A percentile compares a stretch with the other conserved stretches of the same genome.
phyloP scores from a whole-genome alignment of 768 basidiomycete genomes.

The Auriscalpium microsporum region DNA sequence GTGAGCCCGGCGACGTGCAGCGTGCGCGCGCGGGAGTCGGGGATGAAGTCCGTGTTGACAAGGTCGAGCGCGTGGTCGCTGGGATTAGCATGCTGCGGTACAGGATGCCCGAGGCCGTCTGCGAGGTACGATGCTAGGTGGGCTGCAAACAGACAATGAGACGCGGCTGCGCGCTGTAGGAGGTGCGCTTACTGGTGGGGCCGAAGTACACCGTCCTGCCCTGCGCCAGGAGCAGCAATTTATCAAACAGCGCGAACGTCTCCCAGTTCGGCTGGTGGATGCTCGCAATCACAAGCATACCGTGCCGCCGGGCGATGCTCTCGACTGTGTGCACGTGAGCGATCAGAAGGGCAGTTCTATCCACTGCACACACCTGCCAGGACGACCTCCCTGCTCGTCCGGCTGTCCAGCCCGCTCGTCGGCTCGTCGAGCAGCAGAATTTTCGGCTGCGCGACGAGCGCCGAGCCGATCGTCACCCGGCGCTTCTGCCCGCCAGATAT shows the following conservation, averaged over 20 bases:
- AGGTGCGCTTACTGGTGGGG: constrained; percentile 14
- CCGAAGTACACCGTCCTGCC: constrained; percentile 39
- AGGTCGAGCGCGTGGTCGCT: constrained; percentile 54
- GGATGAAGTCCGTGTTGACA: constrained; percentile 39
- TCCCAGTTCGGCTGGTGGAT: constrained; percentile 61
- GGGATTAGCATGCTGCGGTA: constrained; percentile 37
- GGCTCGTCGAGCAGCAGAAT: constrained; percentile 57
- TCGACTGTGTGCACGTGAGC: constrained; percentile 26
- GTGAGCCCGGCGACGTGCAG: constrained; percentile 6
- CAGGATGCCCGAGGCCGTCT: constrained; percentile 17
- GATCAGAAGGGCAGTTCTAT: constrained; percentile 22
- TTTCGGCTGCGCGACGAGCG: constrained; percentile 48
- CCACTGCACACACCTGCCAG: constrained; percentile 23
- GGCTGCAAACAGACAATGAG: constrained; percentile 20
- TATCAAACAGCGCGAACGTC: constrained; percentile 50
- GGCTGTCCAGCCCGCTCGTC: constrained; percentile 48
- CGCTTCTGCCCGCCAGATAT: constrained; percentile 60
- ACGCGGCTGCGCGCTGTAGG: constrained; percentile 16
- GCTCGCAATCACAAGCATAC: constrained; percentile 49
- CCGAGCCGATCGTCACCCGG: constrained; percentile 48
- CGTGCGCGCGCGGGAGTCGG: not conserved
- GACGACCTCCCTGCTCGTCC: constrained; percentile 40
- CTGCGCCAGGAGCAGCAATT: constrained; percentile 45
- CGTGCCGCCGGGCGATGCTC: constrained; percentile 33
- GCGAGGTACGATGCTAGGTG: constrained; percentile 22